Base-by-base conservation (phyloP, 1,284 basidiomycete genomes). In the Marasmius fiardii region DNA sequence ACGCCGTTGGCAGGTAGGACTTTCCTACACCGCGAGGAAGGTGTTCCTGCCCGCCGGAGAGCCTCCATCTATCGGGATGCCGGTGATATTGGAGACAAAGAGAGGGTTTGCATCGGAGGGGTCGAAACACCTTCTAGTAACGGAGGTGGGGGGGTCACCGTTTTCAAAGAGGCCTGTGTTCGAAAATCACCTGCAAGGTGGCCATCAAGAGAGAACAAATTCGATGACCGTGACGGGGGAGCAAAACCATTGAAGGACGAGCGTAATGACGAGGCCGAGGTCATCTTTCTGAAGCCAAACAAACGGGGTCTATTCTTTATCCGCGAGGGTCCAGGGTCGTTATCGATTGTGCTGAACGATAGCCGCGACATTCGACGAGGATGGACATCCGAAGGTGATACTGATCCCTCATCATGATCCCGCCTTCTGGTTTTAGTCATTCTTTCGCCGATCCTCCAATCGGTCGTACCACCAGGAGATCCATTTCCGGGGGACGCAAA, bases 351-450 rank as follows among this genome's bases (percentile, higher is more conserved):
- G 28, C 84, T 81, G 65, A 88, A 89, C 14, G 90, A 92, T 63
- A 89, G 83, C 45, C 82, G 80, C 6, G 88, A 90, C 74, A 88
- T 78, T 56, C 79, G 79, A 43, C 80, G 77, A 52, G 88, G 75
- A 62, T 86, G 85, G 31, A 92, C 76, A 63, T 93, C 92, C 39
- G 90, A 90, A 31, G 90, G 93, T 54, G 90, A 81, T 91, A 89
- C 41, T 92, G 93, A 70, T 92, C 93, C 92, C 68, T 94, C 92
- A 68, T 94, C 92, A 61, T 83, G 87, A 64, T 92, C 89, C 66
- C 88, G 79, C 67, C 89, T 83, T 62, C 93, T 83, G 58, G 86
- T 88, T 75, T 94, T 95, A 54, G 83, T 67, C 66, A 82, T 72
- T 51, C 92, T 81, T 65, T 90, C 83, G 57, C 80, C 79, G 48